Evolutionary conservation across 768 basidiomycete species (phyloP), one percentile per base, ranked within the genome.

Genomic region (Psilocybe subaeruginosa): DNA sequence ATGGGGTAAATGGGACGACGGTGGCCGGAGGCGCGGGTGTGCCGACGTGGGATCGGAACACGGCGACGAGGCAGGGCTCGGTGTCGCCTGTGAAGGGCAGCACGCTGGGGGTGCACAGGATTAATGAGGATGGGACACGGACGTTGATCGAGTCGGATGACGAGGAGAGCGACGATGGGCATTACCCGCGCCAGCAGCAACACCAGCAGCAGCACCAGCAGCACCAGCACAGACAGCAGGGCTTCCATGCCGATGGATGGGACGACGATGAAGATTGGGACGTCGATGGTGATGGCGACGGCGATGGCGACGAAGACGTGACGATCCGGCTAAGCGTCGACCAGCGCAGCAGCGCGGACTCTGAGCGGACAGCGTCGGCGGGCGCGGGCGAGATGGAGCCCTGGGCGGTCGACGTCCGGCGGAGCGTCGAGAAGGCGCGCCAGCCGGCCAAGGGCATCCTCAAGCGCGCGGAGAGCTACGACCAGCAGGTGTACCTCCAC

Each of bases 181-280:
- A 80, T 59, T 80, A 81, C 27, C 78, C 49, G 17, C 39, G 19
- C 1, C 55, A 56, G 17, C 54, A 46, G 11, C 35, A 52, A 17
- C 41, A 72, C 46, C 67, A 61, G 59, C 73, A 72, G 19, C 77
- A 78, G 31, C 49, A 47, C 2, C 50, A 46, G 9, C 31, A 23
- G 2, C 57, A 62, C 31, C 35, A 73, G 48, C 68, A 64, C 33
- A 35, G 33, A 59, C 74, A 73, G 27, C 77, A 78, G 41, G 74
- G 68, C 60, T 81, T 77, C 66, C 81, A 84, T 47, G 79, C 80
- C 3, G 89, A 89, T 46, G 87, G 87, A 17, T 91, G 89, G 82
- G 90, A 91, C 51, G 90, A 91, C 53, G 88, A 91, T 64, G 92
- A 93, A 50, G 88, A 90, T 41, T 91, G 89, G 88, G 87, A 87